Evolutionary conservation across 345 rosid species (phyloP).

Genomic region (Arabidopsis thaliana): DNA sequence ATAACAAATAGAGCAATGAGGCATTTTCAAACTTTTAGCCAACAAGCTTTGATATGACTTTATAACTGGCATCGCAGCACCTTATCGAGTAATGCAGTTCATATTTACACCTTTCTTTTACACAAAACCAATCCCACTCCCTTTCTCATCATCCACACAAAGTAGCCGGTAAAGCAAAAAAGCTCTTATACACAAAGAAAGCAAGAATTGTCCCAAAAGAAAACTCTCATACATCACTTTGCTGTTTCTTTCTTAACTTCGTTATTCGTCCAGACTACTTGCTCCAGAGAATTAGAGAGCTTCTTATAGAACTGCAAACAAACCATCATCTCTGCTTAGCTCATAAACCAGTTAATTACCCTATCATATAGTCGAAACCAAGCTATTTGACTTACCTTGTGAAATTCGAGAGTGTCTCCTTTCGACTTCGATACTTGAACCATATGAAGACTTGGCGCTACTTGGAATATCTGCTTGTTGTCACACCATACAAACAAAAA

Average conservation of each 20-base stretch:
- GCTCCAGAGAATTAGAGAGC: conserved; percentile 78
- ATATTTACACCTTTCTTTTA: conserved; percentile 32
- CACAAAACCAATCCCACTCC: conserved; percentile 29
- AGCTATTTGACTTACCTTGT: conserved; percentile 59
- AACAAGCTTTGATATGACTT: conserved; percentile 11
- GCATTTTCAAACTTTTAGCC: not conserved
- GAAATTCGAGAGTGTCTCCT: conserved; percentile 97
- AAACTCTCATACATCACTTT: conserved; percentile 26
- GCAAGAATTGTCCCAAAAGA: conserved; percentile 13
- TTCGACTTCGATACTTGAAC: conserved; percentile 91
- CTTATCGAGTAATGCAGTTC: not conserved
- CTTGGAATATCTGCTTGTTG: conserved; percentile 78
- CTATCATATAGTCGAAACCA: not conserved
- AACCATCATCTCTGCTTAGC: conserved; percentile 18
- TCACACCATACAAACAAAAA: conserved; percentile 8
- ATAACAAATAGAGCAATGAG: too few relatives aligned
- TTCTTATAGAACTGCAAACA: conserved; percentile 81
- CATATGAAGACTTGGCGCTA: conserved; percentile 94
- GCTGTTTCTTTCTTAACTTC: conserved; percentile 64
- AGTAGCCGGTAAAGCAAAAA: conserved; percentile 24
- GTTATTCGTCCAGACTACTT: conserved; percentile 94
- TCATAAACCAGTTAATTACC: not conserved
- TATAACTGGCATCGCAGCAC: not conserved
- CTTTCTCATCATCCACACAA: conserved; percentile 11
- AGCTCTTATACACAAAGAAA: conserved; percentile 22